A percentile compares a stretch with the other conserved stretches of the same genome.
These are phyloP conservation scores for Pochonia chlamydosporia DNA, from an alignment of 2,329 filamentous ascomycete genomes.

Conservation along the genomic window DNA sequence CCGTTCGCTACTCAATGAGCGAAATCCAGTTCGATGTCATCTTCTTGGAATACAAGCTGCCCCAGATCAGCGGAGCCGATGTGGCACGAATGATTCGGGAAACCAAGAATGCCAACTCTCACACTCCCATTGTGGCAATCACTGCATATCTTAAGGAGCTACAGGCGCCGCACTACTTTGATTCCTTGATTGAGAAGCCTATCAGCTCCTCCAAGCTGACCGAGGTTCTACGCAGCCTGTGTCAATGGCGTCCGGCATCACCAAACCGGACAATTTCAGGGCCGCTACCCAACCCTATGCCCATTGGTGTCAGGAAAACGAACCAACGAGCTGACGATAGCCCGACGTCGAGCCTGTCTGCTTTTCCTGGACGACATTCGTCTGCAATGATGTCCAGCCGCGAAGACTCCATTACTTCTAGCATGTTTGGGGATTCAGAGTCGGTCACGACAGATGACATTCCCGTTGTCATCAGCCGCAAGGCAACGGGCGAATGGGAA, in stretches of 20 bases:
- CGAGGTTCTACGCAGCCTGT: slow-evolving; percentile 80
- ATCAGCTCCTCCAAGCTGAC: slow-evolving; percentile 88
- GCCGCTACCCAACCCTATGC: slow-evolving; percentile 51
- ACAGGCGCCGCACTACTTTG: slow-evolving; percentile 91
- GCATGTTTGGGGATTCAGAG: slow-evolving; percentile 81
- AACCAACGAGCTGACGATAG: slow-evolving; percentile 67
- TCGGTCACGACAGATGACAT: slow-evolving; percentile 73
- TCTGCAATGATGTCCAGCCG: slow-evolving; percentile 77
- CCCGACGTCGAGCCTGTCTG: slow-evolving; percentile 72
- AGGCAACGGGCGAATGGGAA: slow-evolving; percentile 71
- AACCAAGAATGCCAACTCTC: slow-evolving; percentile 88
- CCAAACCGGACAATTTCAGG: slow-evolving; percentile 37
- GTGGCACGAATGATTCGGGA: slow-evolving; percentile 97
- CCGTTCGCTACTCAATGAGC: slow-evolving; percentile 87
- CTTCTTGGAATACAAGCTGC: slow-evolving; percentile 94
- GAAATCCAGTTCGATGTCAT: slow-evolving; percentile 99
- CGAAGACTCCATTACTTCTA: slow-evolving; percentile 83
- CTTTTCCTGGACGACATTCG: slow-evolving; percentile 62
- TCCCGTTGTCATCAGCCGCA: slow-evolving; percentile 68
- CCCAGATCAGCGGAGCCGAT: slow-evolving; percentile 90
- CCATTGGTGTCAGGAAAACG: slow-evolving; percentile 60
- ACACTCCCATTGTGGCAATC: slow-evolving; percentile 93
- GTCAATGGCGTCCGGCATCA: slow-evolving; percentile 83
- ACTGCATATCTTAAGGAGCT: slow-evolving; percentile 98
- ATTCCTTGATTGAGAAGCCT: slow-evolving; percentile 92